Evolutionary conservation across 1,284 basidiomycete species (phyloP).

Genomic region (Nidula niveotomentosa): DNA sequence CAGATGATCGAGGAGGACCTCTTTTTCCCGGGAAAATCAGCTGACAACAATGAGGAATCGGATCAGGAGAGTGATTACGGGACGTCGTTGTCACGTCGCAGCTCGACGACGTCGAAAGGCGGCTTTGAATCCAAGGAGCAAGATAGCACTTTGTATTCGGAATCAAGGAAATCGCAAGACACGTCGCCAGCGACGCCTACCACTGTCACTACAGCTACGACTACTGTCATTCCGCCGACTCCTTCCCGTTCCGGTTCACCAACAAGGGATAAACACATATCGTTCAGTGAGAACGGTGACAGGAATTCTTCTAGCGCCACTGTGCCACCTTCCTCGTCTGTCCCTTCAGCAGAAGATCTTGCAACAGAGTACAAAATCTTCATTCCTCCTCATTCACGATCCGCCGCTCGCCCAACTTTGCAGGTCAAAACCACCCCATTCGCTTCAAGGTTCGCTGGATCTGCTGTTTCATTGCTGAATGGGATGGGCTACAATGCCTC

Average conservation of each 20-base stretch:
- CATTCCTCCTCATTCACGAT: slow-evolving; percentile 18
- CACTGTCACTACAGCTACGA: slow-evolving; percentile 5
- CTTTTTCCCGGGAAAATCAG: slow-evolving; percentile 57
- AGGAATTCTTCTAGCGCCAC: no score
- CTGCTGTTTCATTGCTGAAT: slow-evolving; percentile 19
- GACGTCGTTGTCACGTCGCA: slow-evolving; percentile 11
- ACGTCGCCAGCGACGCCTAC: slow-evolving; percentile 2
- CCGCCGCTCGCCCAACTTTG: slow-evolving; percentile 7
- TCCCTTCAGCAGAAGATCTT: not conserved
- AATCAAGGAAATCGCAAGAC: slow-evolving; percentile 6
- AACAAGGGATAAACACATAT: no score
- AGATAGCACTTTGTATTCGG: not conserved
- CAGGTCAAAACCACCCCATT: slow-evolving; percentile 4
- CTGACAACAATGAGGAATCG: slow-evolving; percentile 22
- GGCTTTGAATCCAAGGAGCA: slow-evolving; percentile 2
- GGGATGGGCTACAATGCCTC: slow-evolving; percentile 9
- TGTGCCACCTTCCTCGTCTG: slow-evolving; percentile 1
- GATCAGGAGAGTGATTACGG: slow-evolving; percentile 8
- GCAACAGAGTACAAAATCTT: slow-evolving; percentile 1
- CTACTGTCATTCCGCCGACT: no score
- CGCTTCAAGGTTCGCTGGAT: slow-evolving; percentile 12
- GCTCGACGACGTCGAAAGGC: slow-evolving; percentile 12
- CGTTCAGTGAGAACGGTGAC: no score
- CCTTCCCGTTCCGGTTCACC: not conserved
- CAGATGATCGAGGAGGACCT: slow-evolving; percentile 72